A percentile compares a stretch with the other conserved stretches of the same genome.
phyloP scores from a whole-genome alignment of 805 yeast genomes.

The Ogataea paraovalis region DNA sequence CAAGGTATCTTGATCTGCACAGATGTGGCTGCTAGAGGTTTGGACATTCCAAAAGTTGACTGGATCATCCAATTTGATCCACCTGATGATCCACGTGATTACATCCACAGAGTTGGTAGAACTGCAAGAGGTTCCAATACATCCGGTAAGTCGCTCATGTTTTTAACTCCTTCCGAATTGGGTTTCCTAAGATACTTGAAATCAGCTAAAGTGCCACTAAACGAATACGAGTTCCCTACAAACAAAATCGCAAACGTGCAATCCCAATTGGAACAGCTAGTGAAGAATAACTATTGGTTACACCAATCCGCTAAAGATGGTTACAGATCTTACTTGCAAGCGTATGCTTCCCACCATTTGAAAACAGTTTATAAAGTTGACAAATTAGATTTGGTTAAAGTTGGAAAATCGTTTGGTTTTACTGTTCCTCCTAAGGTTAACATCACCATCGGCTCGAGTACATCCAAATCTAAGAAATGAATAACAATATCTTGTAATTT shows the following conservation, averaged over 20 bases:
- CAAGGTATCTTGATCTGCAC: slow-evolving; percentile 93
- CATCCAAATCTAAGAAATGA: slow-evolving; percentile 15
- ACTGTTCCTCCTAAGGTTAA: slow-evolving; percentile 95
- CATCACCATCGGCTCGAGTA: slow-evolving; percentile 88
- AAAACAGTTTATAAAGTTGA: slow-evolving; percentile 96
- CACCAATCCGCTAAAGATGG: slow-evolving; percentile 98
- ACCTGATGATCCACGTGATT: slow-evolving; percentile 99
- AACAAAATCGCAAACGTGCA: slow-evolving; percentile 96
- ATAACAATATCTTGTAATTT: too few relatives aligned
- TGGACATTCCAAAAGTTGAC: slow-evolving; percentile 97
- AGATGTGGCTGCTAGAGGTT: slow-evolving; percentile 98
- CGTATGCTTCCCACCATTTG: slow-evolving; percentile 93
- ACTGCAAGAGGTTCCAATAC: slow-evolving; percentile 93
- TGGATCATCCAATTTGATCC: slow-evolving; percentile 99
- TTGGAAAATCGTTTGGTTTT: slow-evolving; percentile 94
- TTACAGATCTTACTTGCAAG: slow-evolving; percentile 93
- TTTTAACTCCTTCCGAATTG: slow-evolving; percentile 86
- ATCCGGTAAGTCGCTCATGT: slow-evolving; percentile 92
- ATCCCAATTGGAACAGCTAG: slow-evolving; percentile 84
- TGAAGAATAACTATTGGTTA: slow-evolving; percentile 87
- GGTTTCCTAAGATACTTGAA: slow-evolving; percentile 93
- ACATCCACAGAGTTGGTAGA: slow-evolving; percentile 98
- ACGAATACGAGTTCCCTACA: slow-evolving; percentile 94
- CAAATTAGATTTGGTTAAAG: slow-evolving; percentile 88
- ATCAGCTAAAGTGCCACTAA: slow-evolving; percentile 95